Percentiles rank a stretch among this genome's conserved stretches.
phyloP scores from a whole-genome alignment of 768 basidiomycete genomes.

The Tricholoma matsutake region DNA sequence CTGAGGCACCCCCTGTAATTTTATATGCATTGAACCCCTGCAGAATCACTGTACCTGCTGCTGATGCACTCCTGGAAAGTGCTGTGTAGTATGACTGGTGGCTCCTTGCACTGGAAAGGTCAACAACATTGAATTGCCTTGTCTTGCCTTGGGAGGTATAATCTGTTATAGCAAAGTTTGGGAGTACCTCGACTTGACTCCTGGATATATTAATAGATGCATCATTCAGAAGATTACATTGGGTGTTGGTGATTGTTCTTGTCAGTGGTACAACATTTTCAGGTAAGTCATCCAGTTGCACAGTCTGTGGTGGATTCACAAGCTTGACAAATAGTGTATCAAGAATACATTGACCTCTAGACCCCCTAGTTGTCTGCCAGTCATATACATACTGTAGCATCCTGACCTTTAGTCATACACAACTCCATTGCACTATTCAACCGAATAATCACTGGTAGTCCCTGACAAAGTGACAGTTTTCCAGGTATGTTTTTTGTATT shows the following conservation, averaged over 20 bases:
- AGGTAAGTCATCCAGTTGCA: constrained; percentile 22
- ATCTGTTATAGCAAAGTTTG: constrained; percentile 25
- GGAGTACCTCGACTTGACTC: too few species aligned
- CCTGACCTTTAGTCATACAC: too few species aligned
- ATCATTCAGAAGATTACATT: too few species aligned
- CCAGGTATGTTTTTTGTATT: too few species aligned
- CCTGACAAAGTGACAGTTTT: too few species aligned
- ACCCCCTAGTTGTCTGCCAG: constrained; percentile 7
- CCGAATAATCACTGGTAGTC: too few species aligned
- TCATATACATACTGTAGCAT: constrained; percentile 16
- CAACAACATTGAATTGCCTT: constrained; percentile 24
- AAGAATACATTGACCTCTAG: constrained; percentile 13
- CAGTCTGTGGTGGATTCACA: constrained; percentile 14
- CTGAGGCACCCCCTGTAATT: too few species aligned
- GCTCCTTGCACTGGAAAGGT: constrained; percentile 18
- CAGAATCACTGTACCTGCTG: constrained; percentile 26
- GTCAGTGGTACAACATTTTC: too few species aligned
- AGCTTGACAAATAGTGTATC: constrained; percentile 29
- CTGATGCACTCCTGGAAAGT: constrained; percentile 26
- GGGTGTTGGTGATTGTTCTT: too few species aligned
- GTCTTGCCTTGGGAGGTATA: constrained; percentile 28
- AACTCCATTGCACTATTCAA: too few species aligned
- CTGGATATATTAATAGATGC: too few species aligned
- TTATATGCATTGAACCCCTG: constrained; percentile 9
- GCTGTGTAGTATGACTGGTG: constrained; percentile 25